Conservation (phyloP, 306 rosid species). For the Cyamopsis tetragonoloba region DNA sequence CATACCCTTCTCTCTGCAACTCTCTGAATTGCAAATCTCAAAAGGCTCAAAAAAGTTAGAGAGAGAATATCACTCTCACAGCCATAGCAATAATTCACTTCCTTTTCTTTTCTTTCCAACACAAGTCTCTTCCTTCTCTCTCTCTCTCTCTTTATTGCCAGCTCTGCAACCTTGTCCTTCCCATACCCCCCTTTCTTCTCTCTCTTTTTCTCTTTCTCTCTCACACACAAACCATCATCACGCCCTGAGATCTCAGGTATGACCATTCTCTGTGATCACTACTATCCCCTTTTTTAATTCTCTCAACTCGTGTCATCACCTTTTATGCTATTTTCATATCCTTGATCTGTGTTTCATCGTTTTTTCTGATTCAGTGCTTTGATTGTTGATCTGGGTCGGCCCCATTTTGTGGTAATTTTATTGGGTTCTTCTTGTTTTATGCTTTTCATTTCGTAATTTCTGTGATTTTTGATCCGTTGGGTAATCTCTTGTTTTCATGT, state of each 20-base stretch:
- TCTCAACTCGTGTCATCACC: not conserved
- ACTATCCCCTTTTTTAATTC: not conserved
- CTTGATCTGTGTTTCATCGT: constrained; percentile 38
- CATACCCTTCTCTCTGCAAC: constrained; percentile 42
- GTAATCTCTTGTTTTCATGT: not conserved
- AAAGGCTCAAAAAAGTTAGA: constrained; percentile 73
- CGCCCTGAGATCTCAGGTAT: constrained; percentile 60
- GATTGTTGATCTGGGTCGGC: constrained; percentile 32
- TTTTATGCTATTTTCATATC: not conserved
- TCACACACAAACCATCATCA: constrained; percentile 20
- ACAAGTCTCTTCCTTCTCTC: constrained; percentile 33
- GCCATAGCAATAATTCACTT: constrained; percentile 70
- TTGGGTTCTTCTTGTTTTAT: constrained; percentile 31
- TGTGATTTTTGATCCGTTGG: constrained; percentile 38
- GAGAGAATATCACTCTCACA: constrained; percentile 46
- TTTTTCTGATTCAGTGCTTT: not conserved
- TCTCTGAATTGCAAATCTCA: constrained; percentile 57
- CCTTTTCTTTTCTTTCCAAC: constrained; percentile 29
- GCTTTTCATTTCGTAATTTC: constrained; percentile 17
- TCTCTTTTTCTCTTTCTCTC: constrained; percentile 30
- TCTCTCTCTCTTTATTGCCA: constrained; percentile 69
- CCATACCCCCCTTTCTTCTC: constrained; percentile 35
- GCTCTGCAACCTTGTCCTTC: constrained; percentile 66
- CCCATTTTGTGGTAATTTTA: constrained; percentile 13
- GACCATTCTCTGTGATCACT: constrained; percentile 30